Evolutionary conservation across 768 basidiomycete genomes (phyloP).

Genomic region (Hericium coralloides): DNA sequence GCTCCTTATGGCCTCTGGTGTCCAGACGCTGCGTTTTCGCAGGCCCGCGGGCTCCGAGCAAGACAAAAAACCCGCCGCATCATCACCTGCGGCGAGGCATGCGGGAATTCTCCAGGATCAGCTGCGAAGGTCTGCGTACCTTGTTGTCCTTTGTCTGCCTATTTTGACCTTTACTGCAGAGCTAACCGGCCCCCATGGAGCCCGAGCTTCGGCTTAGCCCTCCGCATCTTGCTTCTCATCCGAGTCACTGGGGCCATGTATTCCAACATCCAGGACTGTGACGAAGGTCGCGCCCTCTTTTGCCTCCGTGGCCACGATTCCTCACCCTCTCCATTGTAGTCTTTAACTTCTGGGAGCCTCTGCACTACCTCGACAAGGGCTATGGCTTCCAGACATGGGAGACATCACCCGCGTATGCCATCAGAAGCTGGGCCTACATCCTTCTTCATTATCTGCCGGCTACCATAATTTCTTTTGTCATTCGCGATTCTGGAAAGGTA

Average conservation of each 20-base stretch:
- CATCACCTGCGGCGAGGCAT: conserved; percentile 32
- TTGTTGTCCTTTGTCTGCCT: conserved; percentile 1
- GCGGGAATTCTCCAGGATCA: conserved; percentile 74
- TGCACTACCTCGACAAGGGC: conserved; percentile 83
- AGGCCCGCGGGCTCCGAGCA: conserved; percentile 17
- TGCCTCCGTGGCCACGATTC: background rate
- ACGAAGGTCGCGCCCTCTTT: conserved; percentile 62
- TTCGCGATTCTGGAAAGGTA: conserved; percentile 69
- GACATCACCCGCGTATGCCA: conserved; percentile 80
- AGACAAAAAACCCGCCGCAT: conserved; percentile 11
- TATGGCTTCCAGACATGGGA: conserved; percentile 99
- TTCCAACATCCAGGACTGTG: conserved; percentile 89
- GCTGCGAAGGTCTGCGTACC: conserved; percentile 48
- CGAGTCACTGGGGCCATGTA: conserved; percentile 90
- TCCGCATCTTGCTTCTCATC: conserved; percentile 75
- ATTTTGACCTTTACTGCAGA: conserved; percentile 26
- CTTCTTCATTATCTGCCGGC: conserved; percentile 68
- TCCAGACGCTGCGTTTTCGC: conserved; percentile 27
- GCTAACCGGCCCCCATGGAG: conserved; percentile 73
- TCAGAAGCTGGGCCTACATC: conserved; percentile 93
- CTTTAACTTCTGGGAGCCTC: conserved; percentile 98
- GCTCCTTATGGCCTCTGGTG: background rate
- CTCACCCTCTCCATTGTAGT: conserved; percentile 38
- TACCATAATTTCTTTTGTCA: conserved; percentile 37
- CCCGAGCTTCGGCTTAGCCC: conserved; percentile 75